Evolutionary conservation across 2,329 filamentous ascomycete genomes (phyloP), one percentile per base, ranked within the genome.

Genomic region (Aspergillus sp.): DNA sequence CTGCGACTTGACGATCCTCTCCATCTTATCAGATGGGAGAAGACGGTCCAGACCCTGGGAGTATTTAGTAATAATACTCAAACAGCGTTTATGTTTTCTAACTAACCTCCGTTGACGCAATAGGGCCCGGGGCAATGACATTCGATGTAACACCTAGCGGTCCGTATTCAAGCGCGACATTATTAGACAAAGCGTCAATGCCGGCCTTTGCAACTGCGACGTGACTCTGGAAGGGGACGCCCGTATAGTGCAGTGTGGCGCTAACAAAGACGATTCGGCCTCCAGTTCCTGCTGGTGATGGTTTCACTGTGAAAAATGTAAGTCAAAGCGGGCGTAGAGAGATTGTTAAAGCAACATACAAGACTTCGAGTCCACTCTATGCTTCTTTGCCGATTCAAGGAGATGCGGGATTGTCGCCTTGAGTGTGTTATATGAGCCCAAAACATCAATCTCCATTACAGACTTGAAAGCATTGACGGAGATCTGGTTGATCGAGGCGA

Each of bases 391-490:
- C n/a, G 91, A 96, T 66, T 86, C 82, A 12, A 91, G 76, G 3
- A 99, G 84, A 68, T 96, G 84, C 0, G 91, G 91, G 35, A 97
- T 79, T 1, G 91, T 95, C 3, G 93, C 92, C 78, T 98, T 98
- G 70, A 96, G 82, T 3, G 92, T 96, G 79, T 98, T 96, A 79
- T 90, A 99, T 15, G 90, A 96, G 33, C 95, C 95, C 37, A 98
- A 76, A 3, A 96, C 89, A 72, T 98, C 95, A 69, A 99, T 99
- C 61, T 98, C 95, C 68, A 98, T 93, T 64, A 99, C 95, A 0
- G 90, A 83, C 75, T 93, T 96, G 86, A 99, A 96, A 3, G 91
- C 95, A 71, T 98, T 98, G 58, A 90, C 78, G 41, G 87, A 91
- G 50, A 98, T 84, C 61, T 88, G 88, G 41, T 88, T 84, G 59